phyloP scores from a whole-genome alignment of 2,329 filamentous ascomycete genomes.

The Fusarium foetens region DNA sequence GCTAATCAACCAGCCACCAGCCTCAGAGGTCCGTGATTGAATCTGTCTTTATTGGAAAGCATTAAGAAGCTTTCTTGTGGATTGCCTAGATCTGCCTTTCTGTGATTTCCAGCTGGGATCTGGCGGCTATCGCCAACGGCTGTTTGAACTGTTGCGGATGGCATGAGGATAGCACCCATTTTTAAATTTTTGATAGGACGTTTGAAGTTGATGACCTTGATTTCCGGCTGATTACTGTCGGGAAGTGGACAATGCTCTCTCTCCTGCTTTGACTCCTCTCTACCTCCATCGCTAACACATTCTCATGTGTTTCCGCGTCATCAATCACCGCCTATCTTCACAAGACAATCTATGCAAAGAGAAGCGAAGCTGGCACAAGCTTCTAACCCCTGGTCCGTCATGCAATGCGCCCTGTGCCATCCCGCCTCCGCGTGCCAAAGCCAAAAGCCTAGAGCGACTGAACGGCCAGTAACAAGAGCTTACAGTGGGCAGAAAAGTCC shows the following conservation, averaged over 20 bases:
- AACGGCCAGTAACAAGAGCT: slow-evolving; percentile 23
- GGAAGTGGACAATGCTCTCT: slow-evolving; percentile 3
- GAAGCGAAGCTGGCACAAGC: slow-evolving; percentile 41
- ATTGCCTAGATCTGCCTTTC: slow-evolving; percentile 15
- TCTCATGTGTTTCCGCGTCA: slow-evolving; percentile 6
- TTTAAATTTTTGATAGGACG: slow-evolving; percentile 26
- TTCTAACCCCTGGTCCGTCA: slow-evolving; percentile 35
- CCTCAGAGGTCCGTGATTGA: slow-evolving; percentile 10
- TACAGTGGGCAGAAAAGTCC: slow-evolving; percentile 28
- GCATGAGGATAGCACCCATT: slow-evolving; percentile 17
- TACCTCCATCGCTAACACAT: background rate
- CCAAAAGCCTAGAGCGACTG: slow-evolving; percentile 13
- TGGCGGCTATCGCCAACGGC: slow-evolving; percentile 23
- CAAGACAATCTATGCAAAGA: slow-evolving; percentile 10
- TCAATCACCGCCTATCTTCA: slow-evolving; percentile 17
- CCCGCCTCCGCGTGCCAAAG: slow-evolving; percentile 26
- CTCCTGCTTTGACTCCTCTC: background rate
- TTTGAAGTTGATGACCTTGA: slow-evolving; percentile 40
- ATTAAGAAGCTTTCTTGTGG: background rate
- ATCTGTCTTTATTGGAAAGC: background rate
- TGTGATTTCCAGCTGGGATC: slow-evolving; percentile 28
- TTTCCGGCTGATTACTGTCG: slow-evolving; percentile 1
- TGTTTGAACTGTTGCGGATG: slow-evolving; percentile 2
- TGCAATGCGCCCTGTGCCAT: slow-evolving; percentile 41
- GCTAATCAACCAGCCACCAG: slow-evolving; percentile 23